These are phyloP conservation scores for Alternaria rosae DNA, from an alignment of 2,329 filamentous ascomycete species.

Conservation along the genomic window DNA sequence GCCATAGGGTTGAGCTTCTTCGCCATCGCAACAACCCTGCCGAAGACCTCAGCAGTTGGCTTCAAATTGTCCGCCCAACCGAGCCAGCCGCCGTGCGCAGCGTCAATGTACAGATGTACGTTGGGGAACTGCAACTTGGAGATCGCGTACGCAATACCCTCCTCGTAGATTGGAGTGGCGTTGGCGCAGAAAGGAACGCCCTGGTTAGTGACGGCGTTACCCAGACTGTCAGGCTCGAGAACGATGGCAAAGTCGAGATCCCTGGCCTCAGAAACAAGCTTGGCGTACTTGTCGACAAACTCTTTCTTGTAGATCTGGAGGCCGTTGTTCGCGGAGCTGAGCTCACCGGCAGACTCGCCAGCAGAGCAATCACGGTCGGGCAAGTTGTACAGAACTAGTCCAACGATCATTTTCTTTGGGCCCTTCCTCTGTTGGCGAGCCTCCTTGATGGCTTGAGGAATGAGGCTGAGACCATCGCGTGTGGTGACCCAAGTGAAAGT, in stretches of 20 bases:
- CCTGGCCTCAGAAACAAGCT: constrained; percentile 29
- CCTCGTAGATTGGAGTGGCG: constrained; percentile 36
- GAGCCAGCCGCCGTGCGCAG: constrained; percentile 41
- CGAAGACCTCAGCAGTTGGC: constrained; percentile 35
- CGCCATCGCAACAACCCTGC: constrained; percentile 31
- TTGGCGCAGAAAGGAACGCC: constrained; percentile 30
- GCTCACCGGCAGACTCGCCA: constrained; percentile 78
- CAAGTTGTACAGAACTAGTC: constrained; percentile 81
- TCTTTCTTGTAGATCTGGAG: constrained; percentile 37
- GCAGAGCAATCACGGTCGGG: constrained; percentile 91
- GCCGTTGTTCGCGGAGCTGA: constrained; percentile 68
- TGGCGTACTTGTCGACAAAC: constrained; percentile 38
- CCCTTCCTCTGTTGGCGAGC: constrained; percentile 30
- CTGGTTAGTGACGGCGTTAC: constrained; percentile 41
- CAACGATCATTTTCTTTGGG: constrained; percentile 31
- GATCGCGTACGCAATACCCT: constrained; percentile 41
- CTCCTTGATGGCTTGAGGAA: constrained; percentile 29
- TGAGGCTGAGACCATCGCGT: constrained; percentile 27
- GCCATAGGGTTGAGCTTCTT: constrained; percentile 30
- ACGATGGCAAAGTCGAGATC: constrained; percentile 42
- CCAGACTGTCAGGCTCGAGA: constrained; percentile 37
- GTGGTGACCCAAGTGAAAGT: constrained; percentile 39
- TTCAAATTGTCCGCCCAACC: constrained; percentile 41
- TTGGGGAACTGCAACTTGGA: constrained; percentile 39
- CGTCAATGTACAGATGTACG: constrained; percentile 39